Conservation (phyloP, 495 filamentous ascomycete genomes). For the Hyaloscypha bicolor region DNA sequence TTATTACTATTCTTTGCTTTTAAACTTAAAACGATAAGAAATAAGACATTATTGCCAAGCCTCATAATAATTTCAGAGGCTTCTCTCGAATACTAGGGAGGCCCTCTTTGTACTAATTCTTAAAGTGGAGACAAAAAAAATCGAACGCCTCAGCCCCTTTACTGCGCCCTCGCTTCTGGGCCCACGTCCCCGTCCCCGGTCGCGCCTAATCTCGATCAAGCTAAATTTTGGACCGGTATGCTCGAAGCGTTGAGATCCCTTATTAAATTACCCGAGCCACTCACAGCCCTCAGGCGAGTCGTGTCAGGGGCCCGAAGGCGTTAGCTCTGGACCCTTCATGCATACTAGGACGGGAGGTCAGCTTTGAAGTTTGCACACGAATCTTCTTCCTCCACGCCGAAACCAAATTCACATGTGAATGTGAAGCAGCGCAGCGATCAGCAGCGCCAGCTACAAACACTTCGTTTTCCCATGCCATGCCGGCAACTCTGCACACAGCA, state of each 20-base stretch:
- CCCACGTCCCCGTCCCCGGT: neutral
- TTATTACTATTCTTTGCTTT: too few relatives aligned
- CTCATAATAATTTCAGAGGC: too few relatives aligned
- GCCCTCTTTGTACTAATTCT: neutral
- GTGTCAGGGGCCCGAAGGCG: neutral
- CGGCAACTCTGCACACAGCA: neutral
- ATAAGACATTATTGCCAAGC: too few relatives aligned
- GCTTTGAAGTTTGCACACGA: neutral
- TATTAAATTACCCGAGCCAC: neutral
- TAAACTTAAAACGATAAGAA: too few relatives aligned
- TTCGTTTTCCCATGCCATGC: neutral
- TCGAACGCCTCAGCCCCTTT: neutral
- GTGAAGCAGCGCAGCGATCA: neutral
- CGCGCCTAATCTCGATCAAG: neutral
- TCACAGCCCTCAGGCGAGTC: neutral
- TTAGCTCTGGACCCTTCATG: constrained; percentile 8
- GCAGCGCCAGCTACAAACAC: neutral
- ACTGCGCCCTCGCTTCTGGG: neutral
- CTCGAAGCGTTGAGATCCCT: neutral
- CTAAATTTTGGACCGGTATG: neutral
- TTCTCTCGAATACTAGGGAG: too few relatives aligned
- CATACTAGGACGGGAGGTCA: neutral
- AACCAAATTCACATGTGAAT: neutral
- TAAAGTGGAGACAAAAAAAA: neutral
- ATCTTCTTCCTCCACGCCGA: neutral